Base-by-base conservation (phyloP, 2,329 filamentous ascomycete species). In the Neoascochyta sp. region DNA sequence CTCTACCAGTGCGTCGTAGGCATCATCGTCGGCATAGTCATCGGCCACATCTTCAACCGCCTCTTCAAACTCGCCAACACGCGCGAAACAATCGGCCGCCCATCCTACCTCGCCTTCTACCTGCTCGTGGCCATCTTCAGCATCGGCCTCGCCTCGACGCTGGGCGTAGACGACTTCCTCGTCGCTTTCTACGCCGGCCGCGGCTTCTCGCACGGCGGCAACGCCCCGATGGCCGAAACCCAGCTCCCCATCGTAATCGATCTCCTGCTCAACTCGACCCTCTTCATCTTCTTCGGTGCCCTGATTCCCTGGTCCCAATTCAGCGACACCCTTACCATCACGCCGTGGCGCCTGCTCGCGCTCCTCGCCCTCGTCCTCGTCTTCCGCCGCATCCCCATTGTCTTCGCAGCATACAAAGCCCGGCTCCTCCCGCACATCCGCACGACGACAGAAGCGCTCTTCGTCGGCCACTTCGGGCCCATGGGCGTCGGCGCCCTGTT, bases 401-500 rank as follows among this genome's bases (percentile, higher is more conserved):
- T 76, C 3, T 54, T 74, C 17, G 56, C 62, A 0, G 45, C 70
- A 4, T 72, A 74, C 49, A 63, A 60, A 9, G 60, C 68, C 36
- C 44, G 45, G 0, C 16, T 53, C 60, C 38, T 74, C 8, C 71
- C 70, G 0, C 66, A 71, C 29, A 63, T 76, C 24, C 52, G 60
- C 6, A 74, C 71, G 0, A 67, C 66, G 13, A 63, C 65, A 5
- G 74, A 77, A 50, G 73, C 73, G 0, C 48, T 76, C 0, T 77
- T 77, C 50, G 66, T 64, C 23, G 73, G 74, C 1, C 74, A 77
- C 45, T 77, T 78, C 34, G 73, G 73, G 0, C 73, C 73, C 7
- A 76, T 77, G 67, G 74, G 74, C 11, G 65, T 77, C 2, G 74
- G 73, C 2, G 74, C 70, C 0, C 52, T 77, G 5, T 77, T 77